phyloP scores from a whole-genome alignment of 1,284 basidiomycete genomes.

The Kwoniella shivajii region DNA sequence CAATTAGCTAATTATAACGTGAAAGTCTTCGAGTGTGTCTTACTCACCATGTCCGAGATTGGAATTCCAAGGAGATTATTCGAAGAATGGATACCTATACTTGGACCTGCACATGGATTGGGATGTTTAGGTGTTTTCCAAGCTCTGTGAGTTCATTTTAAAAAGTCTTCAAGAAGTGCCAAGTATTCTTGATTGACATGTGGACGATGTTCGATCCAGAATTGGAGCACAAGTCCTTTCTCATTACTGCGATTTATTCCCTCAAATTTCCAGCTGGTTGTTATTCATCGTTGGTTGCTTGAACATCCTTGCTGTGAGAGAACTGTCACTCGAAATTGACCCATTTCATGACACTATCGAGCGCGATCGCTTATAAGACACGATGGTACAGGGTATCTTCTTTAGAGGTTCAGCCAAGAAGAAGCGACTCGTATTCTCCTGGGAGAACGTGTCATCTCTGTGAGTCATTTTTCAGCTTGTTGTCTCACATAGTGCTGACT shows the following conservation, averaged over 20 bases:
- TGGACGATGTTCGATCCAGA: conserved; percentile 19
- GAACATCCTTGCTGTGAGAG: conserved; percentile 70
- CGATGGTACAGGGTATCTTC: conserved; percentile 43
- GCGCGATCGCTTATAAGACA: no score
- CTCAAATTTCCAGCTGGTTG: conserved; percentile 80
- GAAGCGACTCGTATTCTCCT: conserved; percentile 50
- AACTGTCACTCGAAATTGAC: no score
- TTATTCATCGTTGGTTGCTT: conserved; percentile 80
- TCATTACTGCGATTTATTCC: conserved; percentile 74
- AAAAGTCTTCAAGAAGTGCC: background rate
- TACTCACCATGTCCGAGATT: conserved; percentile 74
- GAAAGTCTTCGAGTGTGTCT: conserved; percentile 66
- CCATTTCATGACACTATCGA: background rate
- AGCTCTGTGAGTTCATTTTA: conserved; percentile 69
- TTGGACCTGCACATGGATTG: conserved; percentile 77
- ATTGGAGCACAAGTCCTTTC: conserved; percentile 78
- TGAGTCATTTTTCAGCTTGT: conserved; percentile 21
- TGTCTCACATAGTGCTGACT: background rate
- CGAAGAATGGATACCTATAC: conserved; percentile 76
- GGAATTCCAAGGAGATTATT: conserved; percentile 75
- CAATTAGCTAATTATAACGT: background rate
- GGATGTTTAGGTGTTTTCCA: conserved; percentile 81
- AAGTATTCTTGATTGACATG: background rate
- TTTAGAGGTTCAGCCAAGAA: conserved; percentile 44
- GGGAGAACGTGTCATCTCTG: conserved; percentile 51